Evolutionary conservation across 1,139 yeast genomes (phyloP), one percentile per base, ranked within the genome.

Genomic region (Kurtzmaniella quercitrusa): DNA sequence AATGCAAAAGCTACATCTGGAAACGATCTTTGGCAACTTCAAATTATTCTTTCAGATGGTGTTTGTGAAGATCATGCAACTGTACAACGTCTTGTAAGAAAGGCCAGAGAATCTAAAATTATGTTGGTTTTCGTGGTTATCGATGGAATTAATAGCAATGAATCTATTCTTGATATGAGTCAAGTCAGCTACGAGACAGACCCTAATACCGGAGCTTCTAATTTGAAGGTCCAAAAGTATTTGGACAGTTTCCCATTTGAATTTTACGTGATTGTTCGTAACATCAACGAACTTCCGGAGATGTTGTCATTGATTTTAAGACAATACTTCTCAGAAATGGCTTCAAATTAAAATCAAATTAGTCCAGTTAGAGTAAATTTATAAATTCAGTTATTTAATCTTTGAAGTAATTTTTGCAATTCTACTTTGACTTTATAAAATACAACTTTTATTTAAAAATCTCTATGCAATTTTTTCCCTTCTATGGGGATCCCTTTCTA

Each of bases 201-300:
- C 32, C 84, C 82, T 50, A 72, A 65, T n/a, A 71, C 73, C 41
- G 97, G 97, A 2, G 78, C 78, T 44, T 75, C 81, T 79, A 77
- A 77, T 38, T 69, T 94, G 50, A 78, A 84, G 59, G 94, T 94
- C 47, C 84, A 81, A 47, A 85, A 84, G 54, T 94, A 94, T 55
- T 74, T 94, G 65, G 97, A 93, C 53, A 79, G 87, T 20, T 94
- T 94, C 80, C 98, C 98, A 53, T 94, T 94, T 65, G 98, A 94
- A 58, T 93, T 86, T 61, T 94, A 91, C 56, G 96, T 93, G 47
- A 93, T 94, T 53, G 97, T 94, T 33, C 82, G 88, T 55, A 83
- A 93, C 57, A 87, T 94, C 49, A 75, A 76, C 38, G 98, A 93
- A 64, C 74, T 94, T 41, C 98, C 99, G 17, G 88, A 85, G 55